Evolutionary conservation across 2,329 filamentous ascomycete genomes (phyloP), one percentile per base, ranked within the genome.

Genomic region (Penicillium sp.): DNA sequence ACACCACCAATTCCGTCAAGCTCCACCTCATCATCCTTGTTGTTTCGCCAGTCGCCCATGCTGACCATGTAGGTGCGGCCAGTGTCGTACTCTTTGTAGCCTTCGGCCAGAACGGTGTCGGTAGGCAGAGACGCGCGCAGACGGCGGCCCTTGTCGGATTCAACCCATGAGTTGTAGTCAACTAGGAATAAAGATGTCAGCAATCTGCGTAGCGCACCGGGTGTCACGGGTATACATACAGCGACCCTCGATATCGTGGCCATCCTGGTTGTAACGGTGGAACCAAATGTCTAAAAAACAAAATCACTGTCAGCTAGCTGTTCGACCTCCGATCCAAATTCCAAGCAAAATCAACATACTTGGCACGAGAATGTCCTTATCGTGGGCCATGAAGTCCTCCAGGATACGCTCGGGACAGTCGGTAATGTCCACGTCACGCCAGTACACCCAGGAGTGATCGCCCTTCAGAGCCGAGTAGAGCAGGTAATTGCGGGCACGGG

Each of bases 91-190:
- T 99, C 87, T 74, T 91, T 91, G 80, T 99, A 99, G 47, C 93
- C 94, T 83, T 99, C 94, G 25, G 91, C 94, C 31, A 99, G 82
- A 58, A 99, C 83, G 23, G 90, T 82, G 68, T 97, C 87, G 72
- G 91, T 93, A 65, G 89, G 84, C 21, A 97, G 82, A 53, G 80
- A 85, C 6, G 83, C 79, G n/a, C 88, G 82, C 54, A 97, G 83
- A 69, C 87, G 89, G 58, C 89, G 85, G 48, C 85, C 92, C 75
- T 93, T 89, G 51, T 93, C 88, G 10, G 93, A 93, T 78, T 99
- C 94, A 67, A 96, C 85, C 94, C 94, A 99, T 1, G 94, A 97
- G 78, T 99, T 99, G 81, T 99, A 99, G 75, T 99, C 94, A 72
- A 97, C 91, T 94, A 60, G 37, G 35, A 23, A 9, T 21, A 21